A percentile compares a stretch with the other conserved stretches of the same genome.
phyloP scores from a whole-genome alignment of 192 early-diverging fungal species.

The Podila minutissima region DNA sequence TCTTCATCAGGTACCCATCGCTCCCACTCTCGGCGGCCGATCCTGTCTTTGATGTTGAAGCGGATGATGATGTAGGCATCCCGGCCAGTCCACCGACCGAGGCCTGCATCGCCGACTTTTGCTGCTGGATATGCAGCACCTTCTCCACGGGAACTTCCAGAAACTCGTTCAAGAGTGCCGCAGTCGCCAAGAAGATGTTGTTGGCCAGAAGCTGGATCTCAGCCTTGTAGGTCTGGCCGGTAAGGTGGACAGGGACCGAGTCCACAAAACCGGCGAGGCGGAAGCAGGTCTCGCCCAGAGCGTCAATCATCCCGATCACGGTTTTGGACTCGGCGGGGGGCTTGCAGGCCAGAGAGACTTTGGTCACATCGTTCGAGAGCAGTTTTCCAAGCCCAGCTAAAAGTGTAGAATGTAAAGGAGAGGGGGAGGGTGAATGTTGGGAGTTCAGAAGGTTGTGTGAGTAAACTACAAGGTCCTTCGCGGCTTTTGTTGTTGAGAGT shows the following conservation, averaged over 20 bases:
- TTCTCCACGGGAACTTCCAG: constrained; percentile 38
- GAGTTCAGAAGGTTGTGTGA: not conserved
- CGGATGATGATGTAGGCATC: not conserved
- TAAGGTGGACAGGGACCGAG: constrained; percentile 44
- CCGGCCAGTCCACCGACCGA: not conserved
- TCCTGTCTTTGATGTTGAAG: not conserved
- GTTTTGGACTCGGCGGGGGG: constrained; percentile 48
- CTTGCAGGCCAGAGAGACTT: constrained; percentile 51
- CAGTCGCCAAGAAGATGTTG: constrained; percentile 41
- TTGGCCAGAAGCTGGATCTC: constrained; percentile 38
- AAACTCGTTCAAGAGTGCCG: constrained; percentile 50
- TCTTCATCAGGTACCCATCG: constrained; percentile 47
- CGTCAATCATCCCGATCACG: constrained; percentile 46
- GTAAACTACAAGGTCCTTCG: not conserved
- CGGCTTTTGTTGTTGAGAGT: too few species aligned
- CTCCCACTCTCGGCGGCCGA: not conserved
- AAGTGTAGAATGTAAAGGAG: not conserved
- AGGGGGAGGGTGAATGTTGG: not conserved
- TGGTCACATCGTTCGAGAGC: constrained; percentile 42
- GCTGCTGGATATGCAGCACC: constrained; percentile 30
- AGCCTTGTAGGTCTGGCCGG: constrained; percentile 48
- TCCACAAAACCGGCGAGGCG: constrained; percentile 53
- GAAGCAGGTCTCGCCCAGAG: constrained; percentile 51
- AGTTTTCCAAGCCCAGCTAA: constrained; percentile 34
- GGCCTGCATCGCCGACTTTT: constrained; percentile 7